Evolutionary conservation across 352 stramenopile genomes (phyloP).

Genomic region (Phytophthora cactorum): DNA sequence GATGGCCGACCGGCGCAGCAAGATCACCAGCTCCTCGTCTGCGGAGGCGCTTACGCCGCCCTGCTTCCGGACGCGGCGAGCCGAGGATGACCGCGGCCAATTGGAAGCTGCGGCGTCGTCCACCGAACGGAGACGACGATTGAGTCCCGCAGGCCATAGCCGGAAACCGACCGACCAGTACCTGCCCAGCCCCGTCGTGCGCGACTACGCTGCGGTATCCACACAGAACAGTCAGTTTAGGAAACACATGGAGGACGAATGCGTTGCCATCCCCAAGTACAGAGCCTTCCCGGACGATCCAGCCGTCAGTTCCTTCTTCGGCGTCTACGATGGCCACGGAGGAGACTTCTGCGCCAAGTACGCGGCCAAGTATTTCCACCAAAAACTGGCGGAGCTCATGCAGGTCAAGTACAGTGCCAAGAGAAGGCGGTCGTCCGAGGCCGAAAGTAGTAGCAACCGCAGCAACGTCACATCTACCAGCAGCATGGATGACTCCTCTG

Average conservation of each 20-base stretch:
- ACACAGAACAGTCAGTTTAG: slow-evolving; percentile 84
- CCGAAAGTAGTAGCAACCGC: slow-evolving; percentile 44
- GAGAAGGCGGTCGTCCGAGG: slow-evolving; percentile 34
- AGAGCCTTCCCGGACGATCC: slow-evolving; percentile 62
- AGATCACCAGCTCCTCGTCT: slow-evolving; percentile 29
- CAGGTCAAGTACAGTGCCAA: slow-evolving; percentile 49
- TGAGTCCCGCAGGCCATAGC: slow-evolving; percentile 13
- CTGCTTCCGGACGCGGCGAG: slow-evolving; percentile 15
- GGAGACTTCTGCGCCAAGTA: slow-evolving; percentile 85
- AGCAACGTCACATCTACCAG: slow-evolving; percentile 60
- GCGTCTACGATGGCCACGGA: slow-evolving; percentile 84
- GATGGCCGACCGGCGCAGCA: slow-evolving; percentile 26
- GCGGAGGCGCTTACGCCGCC: slow-evolving; percentile 22
- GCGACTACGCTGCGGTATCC: slow-evolving; percentile 75
- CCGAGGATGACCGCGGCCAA: slow-evolving; percentile 13
- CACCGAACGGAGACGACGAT: slow-evolving; percentile 16
- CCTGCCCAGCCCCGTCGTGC: slow-evolving; percentile 54
- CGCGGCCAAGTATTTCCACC: slow-evolving; percentile 73
- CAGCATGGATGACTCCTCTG: slow-evolving; percentile 41
- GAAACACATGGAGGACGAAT: slow-evolving; percentile 88
- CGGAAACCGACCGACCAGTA: slow-evolving; percentile 22
- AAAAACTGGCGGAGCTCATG: slow-evolving; percentile 54
- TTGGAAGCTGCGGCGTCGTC: slow-evolving; percentile 14
- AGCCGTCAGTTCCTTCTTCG: slow-evolving; percentile 81
- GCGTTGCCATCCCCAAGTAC: slow-evolving; percentile 76